Evolutionary conservation across 306 rosid genomes (phyloP), one percentile per base, ranked within the genome.

Genomic region (Trifolium pratense): DNA sequence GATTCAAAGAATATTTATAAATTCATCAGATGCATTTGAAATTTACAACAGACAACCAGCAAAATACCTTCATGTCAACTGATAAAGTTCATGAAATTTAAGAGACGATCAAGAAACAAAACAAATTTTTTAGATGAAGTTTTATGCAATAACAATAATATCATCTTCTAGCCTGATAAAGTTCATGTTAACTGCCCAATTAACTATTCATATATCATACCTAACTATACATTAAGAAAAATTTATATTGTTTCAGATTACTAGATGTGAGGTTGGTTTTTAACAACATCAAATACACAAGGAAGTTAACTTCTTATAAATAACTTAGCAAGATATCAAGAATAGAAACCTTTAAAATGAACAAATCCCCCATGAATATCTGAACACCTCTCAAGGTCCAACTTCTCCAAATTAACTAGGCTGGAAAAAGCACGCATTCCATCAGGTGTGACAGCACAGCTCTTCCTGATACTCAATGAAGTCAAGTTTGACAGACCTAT

Each of bases 311-410:
- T 52, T 42, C 51, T 32, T 17, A 49, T 36, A 64, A 20, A 58
- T 56, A 69, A 74, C 23, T 59, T 18, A 23, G 51, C 17, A 74
- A 66, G 56, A 57, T 69, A 51, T 23, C 21, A 48, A 69, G 78
- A 63, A 65, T 32, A 74, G 25, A 53, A 58, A 89, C 95, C 95
- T 87, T 78, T 75, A 46, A 89, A 91, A 87, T 89, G 90, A 87
- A 85, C 84, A 78, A 89, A 87, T 62, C 95, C 91, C 39, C 95
- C 91, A 68, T 85, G 89, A 81, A 89, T 80, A 62, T 69, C 81
- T 60, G 83, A 77, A 80, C 91, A 89, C 75, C 95, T 83, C 79
- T 89, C 90, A 69, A 89, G 81, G 79, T 89, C 88, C 88, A 89
- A 76, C 83, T 85, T 89, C 85, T 87, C 88, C 85, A 89, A 77